These are phyloP conservation scores for Cladosporium sp. DNA, from an alignment of 2,329 filamentous ascomycete species.

Conservation along the genomic window DNA sequence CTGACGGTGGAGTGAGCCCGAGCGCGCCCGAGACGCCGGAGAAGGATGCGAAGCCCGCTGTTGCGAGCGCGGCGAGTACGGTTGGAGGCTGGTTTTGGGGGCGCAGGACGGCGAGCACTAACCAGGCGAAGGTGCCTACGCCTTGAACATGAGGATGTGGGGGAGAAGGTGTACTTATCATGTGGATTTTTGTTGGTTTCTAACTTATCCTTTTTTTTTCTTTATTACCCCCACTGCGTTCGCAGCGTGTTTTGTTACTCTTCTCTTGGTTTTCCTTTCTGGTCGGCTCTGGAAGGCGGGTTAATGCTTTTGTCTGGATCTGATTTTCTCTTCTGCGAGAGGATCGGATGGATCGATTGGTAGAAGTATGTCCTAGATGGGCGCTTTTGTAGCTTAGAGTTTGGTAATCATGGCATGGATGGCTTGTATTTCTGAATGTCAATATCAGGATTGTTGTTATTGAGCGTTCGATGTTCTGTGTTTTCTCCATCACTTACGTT, in stretches of 20 bases:
- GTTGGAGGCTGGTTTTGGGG: constrained; percentile 32
- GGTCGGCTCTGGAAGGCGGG: not conserved
- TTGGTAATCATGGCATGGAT: too few relatives aligned
- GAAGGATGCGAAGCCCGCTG: constrained; percentile 15
- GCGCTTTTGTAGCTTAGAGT: too few relatives aligned
- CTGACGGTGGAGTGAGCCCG: constrained; percentile 5
- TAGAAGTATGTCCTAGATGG: too few relatives aligned
- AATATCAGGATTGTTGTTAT: too few relatives aligned
- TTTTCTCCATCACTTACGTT: too few relatives aligned
- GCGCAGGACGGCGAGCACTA: constrained; percentile 26
- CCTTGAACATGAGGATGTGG: constrained; percentile 5
- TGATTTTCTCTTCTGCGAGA: too few relatives aligned
- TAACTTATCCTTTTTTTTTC: not conserved
- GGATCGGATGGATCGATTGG: too few relatives aligned
- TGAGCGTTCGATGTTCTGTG: too few relatives aligned
- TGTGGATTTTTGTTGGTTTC: too few relatives aligned
- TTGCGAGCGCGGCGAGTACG: constrained; percentile 9
- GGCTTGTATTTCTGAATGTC: too few relatives aligned
- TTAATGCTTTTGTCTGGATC: constrained; percentile 7
- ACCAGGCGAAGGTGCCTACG: constrained; percentile 5
- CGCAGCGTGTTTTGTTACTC: constrained; percentile 2
- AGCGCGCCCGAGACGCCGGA: constrained; percentile 14
- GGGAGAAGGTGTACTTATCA: not conserved
- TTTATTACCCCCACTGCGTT: constrained; percentile 4
- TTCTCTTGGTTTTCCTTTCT: not conserved